Percentiles rank a stretch among this genome's conserved stretches.
Conservation (phyloP, 2,329 filamentous ascomycete species). For the Davidsoniella virescens region DNA sequence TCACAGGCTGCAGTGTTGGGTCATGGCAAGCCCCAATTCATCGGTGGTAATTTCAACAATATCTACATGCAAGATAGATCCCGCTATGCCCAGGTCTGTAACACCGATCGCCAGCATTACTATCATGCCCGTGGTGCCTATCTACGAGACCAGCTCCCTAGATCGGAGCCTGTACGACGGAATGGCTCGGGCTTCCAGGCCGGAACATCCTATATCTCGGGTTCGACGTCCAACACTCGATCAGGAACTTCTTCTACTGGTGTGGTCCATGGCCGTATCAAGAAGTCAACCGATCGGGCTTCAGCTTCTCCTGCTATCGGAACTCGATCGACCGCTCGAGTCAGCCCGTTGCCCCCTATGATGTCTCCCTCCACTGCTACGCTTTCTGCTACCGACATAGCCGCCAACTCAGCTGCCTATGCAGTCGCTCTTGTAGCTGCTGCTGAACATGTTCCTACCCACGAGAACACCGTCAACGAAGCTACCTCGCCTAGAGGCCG, state of each 20-base stretch:
- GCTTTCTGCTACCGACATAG: neutral
- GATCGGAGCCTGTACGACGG: neutral
- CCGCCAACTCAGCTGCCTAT: neutral
- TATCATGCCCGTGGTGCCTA: slow-evolving; percentile 1
- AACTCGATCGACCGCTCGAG: neutral
- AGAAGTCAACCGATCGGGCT: neutral
- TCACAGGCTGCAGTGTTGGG: slow-evolving; percentile 2
- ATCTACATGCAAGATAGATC: slow-evolving; percentile 4
- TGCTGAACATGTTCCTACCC: neutral
- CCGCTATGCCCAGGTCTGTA: slow-evolving; percentile 2
- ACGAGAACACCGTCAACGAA: neutral
- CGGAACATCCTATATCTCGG: neutral
- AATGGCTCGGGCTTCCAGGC: neutral
- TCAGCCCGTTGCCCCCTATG: neutral
- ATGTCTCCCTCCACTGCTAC: neutral
- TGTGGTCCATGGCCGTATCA: slow-evolving; percentile 1
- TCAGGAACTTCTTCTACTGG: neutral
- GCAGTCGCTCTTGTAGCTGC: slow-evolving; percentile 1
- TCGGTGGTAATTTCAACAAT: slow-evolving; percentile 6
- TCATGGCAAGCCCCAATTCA: neutral
- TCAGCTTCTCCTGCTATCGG: neutral
- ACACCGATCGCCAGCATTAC: slow-evolving; percentile 4
- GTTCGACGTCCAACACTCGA: no score
- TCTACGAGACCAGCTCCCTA: neutral
- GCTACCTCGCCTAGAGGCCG: slow-evolving; percentile 4